Base-by-base conservation (phyloP, 2,329 filamentous ascomycete genomes). In the Cladosporium phlei region DNA sequence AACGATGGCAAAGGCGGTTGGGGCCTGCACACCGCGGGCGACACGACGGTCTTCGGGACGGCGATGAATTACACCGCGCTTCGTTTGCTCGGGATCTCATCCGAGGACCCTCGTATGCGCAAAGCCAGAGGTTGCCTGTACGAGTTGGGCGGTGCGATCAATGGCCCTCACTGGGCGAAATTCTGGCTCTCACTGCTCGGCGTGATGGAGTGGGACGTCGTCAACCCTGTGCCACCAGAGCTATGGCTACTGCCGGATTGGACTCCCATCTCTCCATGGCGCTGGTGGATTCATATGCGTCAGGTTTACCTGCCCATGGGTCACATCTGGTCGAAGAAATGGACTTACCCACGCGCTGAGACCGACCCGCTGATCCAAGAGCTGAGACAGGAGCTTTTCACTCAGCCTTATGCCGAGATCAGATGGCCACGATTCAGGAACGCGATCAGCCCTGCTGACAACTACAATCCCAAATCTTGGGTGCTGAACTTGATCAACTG, bases 151-250 rank as follows among this genome's bases (percentile, higher is more conserved):
- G 91, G 93, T 21, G 88, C 88, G 1, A 73, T 86, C 11, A 82
- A 88, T 59, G 81, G 80, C 1, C 94, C 93, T 17, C 93, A 97
- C 63, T 98, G 93, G 93, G 81, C 81, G n/a, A 98, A 98, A 63
- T 94, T 94, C 66, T 96, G 90, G 89, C 76, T 98, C 37, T 85
- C 85, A 29, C 76, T 94, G 2, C 69, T 98, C 51, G 89, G 89
- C 12, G 78, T 97, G 3, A 82, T 82, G 62, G 73, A 84, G 21
- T 98, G 91, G 89, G 88, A 95, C 46, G 82, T 93, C 49, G 90
- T 97, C 56, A 98, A 97, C 59, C 93, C 93, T 1, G 82, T 93
- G 2, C 93, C 93, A 1, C 87, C 93, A 0, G 93, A 98, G 70
- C 66, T 97, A 34, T 98, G 93, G 93, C 74, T 68, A 19, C 63